Evolutionary conservation across 2,329 filamentous ascomycete genomes (phyloP), one percentile per base, ranked within the genome.

Genomic region (Leptographium wingfieldii): DNA sequence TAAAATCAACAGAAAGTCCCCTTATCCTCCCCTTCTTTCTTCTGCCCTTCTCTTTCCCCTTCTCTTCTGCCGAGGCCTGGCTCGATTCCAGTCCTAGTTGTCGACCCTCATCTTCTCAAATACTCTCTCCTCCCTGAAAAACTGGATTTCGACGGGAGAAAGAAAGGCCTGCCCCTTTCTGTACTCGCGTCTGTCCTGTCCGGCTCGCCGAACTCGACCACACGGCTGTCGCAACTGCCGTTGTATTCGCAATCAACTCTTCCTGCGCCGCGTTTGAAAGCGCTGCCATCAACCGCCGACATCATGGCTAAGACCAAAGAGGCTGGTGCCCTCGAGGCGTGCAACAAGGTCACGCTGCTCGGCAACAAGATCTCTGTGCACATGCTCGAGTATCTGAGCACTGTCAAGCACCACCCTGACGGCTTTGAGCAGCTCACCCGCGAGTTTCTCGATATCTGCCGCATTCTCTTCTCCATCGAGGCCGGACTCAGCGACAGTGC

Each of bases 391-490:
- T 86, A 84, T 63, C 74, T 85, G 27, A 80, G 79, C 59, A 77
- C 79, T 5, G 76, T 78, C 61, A 82, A 81, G 65, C 72, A 77
- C 43, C 75, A 79, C 43, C 78, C 79, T 0, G 72, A 77, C 57
- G 80, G 80, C 38, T 82, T 86, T 68, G 78, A 80, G 61, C 72
- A 76, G 31, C 76, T 88, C 25, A 83, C 85, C 11, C 78, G 80
- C 63, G 83, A 85, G 64, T 87, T 88, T 67, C 77, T 89, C 61
- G 84, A 87, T 60, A 81, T 83, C 5, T 85, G 81, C 68, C 79
- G 83, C 59, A 80, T 84, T 51, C 74, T 88, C 51, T 86, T 84
- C 76, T 80, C 82, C n/a, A 83, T 88, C 63, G 84, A 87, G 69
- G 79, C 82, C 27, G 85, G 85, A 5, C 75, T 88, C 58, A 70